Evolutionary conservation across 2,329 filamentous ascomycete species (phyloP).

Genomic region (Diplocarpon mali): DNA sequence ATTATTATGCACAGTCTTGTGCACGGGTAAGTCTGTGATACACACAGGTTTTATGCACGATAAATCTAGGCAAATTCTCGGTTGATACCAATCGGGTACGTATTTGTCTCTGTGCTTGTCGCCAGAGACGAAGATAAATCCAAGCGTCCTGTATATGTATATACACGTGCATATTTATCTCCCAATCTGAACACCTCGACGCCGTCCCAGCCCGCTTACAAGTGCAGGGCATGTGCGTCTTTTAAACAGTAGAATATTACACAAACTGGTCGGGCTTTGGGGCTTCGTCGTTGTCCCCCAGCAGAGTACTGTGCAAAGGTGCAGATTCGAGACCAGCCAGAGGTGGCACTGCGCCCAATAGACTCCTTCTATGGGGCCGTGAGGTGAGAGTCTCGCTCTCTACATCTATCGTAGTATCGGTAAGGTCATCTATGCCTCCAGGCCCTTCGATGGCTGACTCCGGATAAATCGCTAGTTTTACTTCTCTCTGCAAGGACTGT

Average conservation of each 20-base stretch:
- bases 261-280: conserved; percentile 18
- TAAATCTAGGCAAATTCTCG: too few relatives aligned
- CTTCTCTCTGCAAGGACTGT: conserved; percentile 35
- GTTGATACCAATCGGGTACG: too few relatives aligned
- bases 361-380: conserved; percentile 43
- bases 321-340: conserved; percentile 38
- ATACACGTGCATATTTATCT: too few relatives aligned
- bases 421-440: conserved; percentile 26
- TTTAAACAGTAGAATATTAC: conserved; percentile 9
- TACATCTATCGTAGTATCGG: conserved; percentile 32
- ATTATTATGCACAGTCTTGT: neutral
- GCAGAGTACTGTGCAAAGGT: conserved; percentile 29
- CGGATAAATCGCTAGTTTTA: conserved; percentile 25
- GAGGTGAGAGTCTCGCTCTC: conserved; percentile 45
- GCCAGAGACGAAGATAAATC: too few relatives aligned
- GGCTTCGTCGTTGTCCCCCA: conserved; percentile 11
- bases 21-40: neutral
- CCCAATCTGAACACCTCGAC: conserved; percentile 14
- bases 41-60: conserved; percentile 1
- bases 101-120: too few relatives aligned
- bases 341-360: conserved; percentile 35
- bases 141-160: conserved; percentile 2
- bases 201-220: conserved; percentile 16
- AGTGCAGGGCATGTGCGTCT: conserved; percentile 6
- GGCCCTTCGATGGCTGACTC: conserved; percentile 20